Evolutionary conservation across 192 early-diverging fungal genomes (phyloP).

Genomic region (Entophlyctis luteolus): DNA sequence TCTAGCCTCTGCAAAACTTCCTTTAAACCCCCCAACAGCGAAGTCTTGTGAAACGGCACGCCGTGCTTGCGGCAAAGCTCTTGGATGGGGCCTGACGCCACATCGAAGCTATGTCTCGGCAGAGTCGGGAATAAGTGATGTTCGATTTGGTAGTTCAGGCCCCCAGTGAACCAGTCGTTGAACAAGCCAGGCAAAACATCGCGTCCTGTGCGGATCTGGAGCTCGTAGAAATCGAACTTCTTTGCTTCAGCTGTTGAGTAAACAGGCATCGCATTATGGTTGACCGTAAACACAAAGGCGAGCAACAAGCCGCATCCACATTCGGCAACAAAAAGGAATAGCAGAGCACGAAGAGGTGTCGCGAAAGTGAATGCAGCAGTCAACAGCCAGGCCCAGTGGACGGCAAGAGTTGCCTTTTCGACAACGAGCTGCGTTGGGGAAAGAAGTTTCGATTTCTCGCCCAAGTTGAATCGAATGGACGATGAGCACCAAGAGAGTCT

Average conservation of each 20-base stretch:
- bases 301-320: slow-evolving; percentile 66
- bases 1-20: slow-evolving; percentile 59
- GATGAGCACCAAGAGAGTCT: slow-evolving; percentile 72
- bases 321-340: slow-evolving; percentile 66
- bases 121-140: slow-evolving; percentile 83
- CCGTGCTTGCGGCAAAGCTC: slow-evolving; percentile 63
- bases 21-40: slow-evolving; percentile 52
- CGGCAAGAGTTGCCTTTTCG: slow-evolving; percentile 52
- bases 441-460: slow-evolving; percentile 43
- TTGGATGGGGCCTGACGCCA: slow-evolving; percentile 61
- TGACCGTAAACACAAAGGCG: slow-evolving; percentile 72
- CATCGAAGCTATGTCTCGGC: slow-evolving; percentile 67
- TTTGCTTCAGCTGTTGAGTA: slow-evolving; percentile 60
- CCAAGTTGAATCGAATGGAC: slow-evolving; percentile 50
- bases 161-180: slow-evolving; percentile 78
- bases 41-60: slow-evolving; percentile 62
- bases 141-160: slow-evolving; percentile 82
- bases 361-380: slow-evolving; percentile 47
- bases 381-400: slow-evolving; percentile 71
- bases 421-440: slow-evolving; percentile 34
- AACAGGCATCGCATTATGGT: slow-evolving; percentile 86
- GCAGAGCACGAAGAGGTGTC: slow-evolving; percentile 32
- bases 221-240: slow-evolving; percentile 69
- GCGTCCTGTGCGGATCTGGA: slow-evolving; percentile 74
- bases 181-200: slow-evolving; percentile 60